Base-by-base conservation (phyloP, 2,329 filamentous ascomycete genomes). In the Aspergillus ibericus region DNA sequence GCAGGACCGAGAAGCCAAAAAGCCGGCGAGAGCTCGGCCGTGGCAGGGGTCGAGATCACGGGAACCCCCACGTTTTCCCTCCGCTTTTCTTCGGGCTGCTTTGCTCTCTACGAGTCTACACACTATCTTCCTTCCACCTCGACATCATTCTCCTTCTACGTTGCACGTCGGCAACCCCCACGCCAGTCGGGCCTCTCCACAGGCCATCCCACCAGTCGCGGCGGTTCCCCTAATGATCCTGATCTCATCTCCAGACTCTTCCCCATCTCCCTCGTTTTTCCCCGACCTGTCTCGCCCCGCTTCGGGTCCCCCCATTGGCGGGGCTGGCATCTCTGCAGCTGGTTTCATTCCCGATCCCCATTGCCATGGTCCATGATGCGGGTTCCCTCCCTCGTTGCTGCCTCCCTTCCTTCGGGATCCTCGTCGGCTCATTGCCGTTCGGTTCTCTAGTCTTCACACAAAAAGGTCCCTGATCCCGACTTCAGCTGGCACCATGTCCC, bases 251-350 rank as follows among this genome's bases (percentile, higher is more conserved):
- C 51, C 51, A 53, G 51, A 53, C 51, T 42, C 22, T 42, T 8
- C 29, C 22, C 29, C 27, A 32, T 53, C 25, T 42, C 51, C 51
- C 36, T 42, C 25, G 18, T 38, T 52, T 27, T 52, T 40, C 50
- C 50, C 50, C 50, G 50, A 51, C 48, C 4, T 38, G 34, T 25
- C 34, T 38, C 32, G 27, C 59, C 59, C 56, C 61, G 59, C 60
- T 49, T 44, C 55, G 46, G 56, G 44, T 44, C 56, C 34, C 56
- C 38, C 58, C 35, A 64, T 63, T 61, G 61, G 61, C 50, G 44
- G 44, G 44, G 44, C 5, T 47, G 15, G 42, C n/a, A n/a, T 40
- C 36, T 40, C 36, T 32, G 29, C 29, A 32, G 29, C 29, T 38
- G 36, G 36, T 16, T 4, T 38, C 36, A 42, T 29, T 48, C 53